Evolutionary conservation across 1,284 basidiomycete species (phyloP).

Genomic region (Rhodofomes roseus): DNA sequence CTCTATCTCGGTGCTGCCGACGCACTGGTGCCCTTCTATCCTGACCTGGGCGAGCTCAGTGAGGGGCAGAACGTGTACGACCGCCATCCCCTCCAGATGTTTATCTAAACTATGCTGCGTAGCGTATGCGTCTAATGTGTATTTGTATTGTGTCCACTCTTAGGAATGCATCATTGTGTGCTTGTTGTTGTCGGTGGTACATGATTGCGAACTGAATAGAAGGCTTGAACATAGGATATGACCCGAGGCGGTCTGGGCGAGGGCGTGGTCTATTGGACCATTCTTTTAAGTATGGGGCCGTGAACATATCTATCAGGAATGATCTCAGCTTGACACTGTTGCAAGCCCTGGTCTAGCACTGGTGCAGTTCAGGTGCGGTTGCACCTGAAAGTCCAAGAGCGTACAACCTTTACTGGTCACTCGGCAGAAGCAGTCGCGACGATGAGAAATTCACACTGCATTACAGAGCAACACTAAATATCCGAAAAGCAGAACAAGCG

Average conservation of each 20-base stretch:
- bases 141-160: neutral
- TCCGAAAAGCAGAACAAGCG: constrained; percentile 8
- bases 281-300: too few relatives aligned
- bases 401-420: too few relatives aligned
- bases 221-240: too few relatives aligned
- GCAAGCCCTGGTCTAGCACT: too few relatives aligned
- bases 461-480: constrained; percentile 10
- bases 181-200: neutral
- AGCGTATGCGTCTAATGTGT: constrained; percentile 9
- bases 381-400: too few relatives aligned
- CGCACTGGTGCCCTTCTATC: constrained; percentile 93
- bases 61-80: constrained; percentile 89
- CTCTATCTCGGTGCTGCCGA: constrained; percentile 87
- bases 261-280: too few relatives aligned
- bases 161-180: neutral
- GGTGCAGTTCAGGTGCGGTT: too few relatives aligned
- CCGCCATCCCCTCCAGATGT: constrained; percentile 79
- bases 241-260: too few relatives aligned
- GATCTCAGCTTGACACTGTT: too few relatives aligned
- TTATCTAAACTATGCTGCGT: constrained; percentile 47
- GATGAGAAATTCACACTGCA: neutral
- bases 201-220: too few relatives aligned
- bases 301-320: neutral
- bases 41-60: constrained; percentile 81
- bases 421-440: neutral